A percentile compares a stretch with the other conserved stretches of the same genome.
Evolutionary conservation across 306 rosid species (phyloP).

Genomic region (Sophora flavescens): DNA sequence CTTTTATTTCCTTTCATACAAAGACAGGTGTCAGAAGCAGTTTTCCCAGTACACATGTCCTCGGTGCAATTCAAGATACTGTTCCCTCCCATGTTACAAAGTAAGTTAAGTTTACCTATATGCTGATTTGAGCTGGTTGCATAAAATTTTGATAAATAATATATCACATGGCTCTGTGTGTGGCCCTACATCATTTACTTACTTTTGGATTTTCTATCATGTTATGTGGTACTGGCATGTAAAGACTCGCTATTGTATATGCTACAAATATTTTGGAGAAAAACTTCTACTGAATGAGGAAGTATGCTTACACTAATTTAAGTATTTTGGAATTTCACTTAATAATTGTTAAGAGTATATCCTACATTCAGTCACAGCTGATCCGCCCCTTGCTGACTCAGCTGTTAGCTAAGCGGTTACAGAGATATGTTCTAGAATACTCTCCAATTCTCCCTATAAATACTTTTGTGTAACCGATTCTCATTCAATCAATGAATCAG

Average conservation of each 20-base stretch:
- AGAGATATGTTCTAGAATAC: no score
- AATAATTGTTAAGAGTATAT: no score
- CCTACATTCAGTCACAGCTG: no score
- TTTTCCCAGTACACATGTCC: conserved; percentile 96
- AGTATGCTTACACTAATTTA: conserved; percentile 20
- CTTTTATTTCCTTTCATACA: background rate
- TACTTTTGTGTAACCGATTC: no score
- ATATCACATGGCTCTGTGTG: conserved; percentile 13
- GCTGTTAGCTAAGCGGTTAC: no score
- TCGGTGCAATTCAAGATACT: conserved; percentile 89
- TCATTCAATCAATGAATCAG: no score
- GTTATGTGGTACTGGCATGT: conserved; percentile 21
- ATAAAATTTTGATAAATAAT: conserved; percentile 9
- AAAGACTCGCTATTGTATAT: background rate
- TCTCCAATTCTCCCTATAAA: no score
- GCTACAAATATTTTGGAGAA: background rate
- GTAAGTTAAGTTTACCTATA: conserved; percentile 45
- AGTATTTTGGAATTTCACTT: conserved; percentile 6
- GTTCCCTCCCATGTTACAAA: conserved; percentile 90
- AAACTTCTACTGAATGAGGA: background rate
- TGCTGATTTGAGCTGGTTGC: conserved; percentile 25
- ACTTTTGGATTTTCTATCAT: conserved; percentile 1
- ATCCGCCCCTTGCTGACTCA: no score
- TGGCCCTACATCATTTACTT: background rate
- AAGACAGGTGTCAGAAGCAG: conserved; percentile 86